Evolutionary conservation across 768 basidiomycete species (phyloP).

Genomic region (Tephrocybe rancida): DNA sequence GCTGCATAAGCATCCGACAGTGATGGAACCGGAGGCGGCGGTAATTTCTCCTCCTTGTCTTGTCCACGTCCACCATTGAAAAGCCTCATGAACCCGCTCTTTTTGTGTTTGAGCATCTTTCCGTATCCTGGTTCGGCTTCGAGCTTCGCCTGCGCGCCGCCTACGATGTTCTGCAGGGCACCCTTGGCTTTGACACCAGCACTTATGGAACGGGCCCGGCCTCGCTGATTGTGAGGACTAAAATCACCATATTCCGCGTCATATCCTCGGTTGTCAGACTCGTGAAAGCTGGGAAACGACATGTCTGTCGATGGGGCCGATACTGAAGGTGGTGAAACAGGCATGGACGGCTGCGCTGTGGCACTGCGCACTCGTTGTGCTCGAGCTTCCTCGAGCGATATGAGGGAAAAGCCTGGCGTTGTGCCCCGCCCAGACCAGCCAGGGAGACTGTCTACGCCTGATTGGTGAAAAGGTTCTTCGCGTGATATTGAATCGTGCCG

Average conservation of each 20-base stretch:
- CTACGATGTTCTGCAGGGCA: conserved; percentile 45
- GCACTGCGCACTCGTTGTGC: conserved; percentile 64
- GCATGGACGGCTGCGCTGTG: conserved; percentile 33
- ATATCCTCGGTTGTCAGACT: conserved; percentile 18
- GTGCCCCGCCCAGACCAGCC: conserved; percentile 52
- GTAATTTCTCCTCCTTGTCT: conserved; percentile 46
- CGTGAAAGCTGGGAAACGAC: conserved; percentile 36
- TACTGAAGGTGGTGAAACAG: conserved; percentile 19
- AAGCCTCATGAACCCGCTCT: conserved; percentile 80
- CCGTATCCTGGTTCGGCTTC: conserved; percentile 38
- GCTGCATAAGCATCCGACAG: conserved; percentile 40
- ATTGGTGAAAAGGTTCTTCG: conserved; percentile 32
- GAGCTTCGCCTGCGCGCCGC: conserved; percentile 34
- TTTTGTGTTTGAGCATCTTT: conserved; percentile 71
- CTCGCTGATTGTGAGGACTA: conserved; percentile 24
- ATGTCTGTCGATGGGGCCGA: conserved; percentile 23
- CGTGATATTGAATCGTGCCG: conserved; percentile 21
- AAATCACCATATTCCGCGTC: conserved; percentile 24
- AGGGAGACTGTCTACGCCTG: conserved; percentile 36
- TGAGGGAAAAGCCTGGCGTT: conserved; percentile 62
- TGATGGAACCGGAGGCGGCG: conserved; percentile 61
- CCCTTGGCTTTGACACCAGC: conserved; percentile 55
- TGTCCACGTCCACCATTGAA: conserved; percentile 59
- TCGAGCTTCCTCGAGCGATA: conserved; percentile 79
- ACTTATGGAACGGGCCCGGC: conserved; percentile 65